Evolutionary conservation across 2,329 filamentous ascomycete species (phyloP).

Genomic region (Sphaerulina vaccinii): DNA sequence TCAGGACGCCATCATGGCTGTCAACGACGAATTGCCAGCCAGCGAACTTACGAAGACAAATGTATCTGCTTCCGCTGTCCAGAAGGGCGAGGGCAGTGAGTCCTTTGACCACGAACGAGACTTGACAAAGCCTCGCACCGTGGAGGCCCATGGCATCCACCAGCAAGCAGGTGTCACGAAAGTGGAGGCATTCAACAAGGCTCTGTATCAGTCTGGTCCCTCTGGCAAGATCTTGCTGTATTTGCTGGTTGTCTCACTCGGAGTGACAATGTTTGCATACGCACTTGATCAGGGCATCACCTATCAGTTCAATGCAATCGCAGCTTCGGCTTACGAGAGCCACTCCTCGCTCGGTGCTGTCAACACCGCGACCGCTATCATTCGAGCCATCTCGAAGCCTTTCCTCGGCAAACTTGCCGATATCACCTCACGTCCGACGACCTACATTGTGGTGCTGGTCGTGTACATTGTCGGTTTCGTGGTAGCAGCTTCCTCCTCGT

Average conservation of each 20-base stretch:
- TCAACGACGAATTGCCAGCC: background rate
- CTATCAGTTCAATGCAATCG: constrained; percentile 14
- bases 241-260: constrained; percentile 28
- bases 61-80: background rate
- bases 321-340: constrained; percentile 4
- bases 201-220: constrained; percentile 29
- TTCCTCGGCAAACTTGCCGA: constrained; percentile 17
- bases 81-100: background rate
- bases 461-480: constrained; percentile 29
- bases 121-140: background rate
- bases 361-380: constrained; percentile 10
- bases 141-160: background rate
- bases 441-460: constrained; percentile 42
- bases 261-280: constrained; percentile 36
- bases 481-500: constrained; percentile 5
- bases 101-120: background rate
- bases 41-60: background rate
- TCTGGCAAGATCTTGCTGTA: constrained; percentile 26
- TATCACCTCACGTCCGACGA: constrained; percentile 32
- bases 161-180: constrained; percentile 22
- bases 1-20: background rate
- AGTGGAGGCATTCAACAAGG: constrained; percentile 34
- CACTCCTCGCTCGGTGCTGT: constrained; percentile 12
- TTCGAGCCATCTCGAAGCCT: constrained; percentile 17
- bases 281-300: constrained; percentile 18